These are phyloP conservation scores for Boletus sp. DNA, from an alignment of 1,284 basidiomycete genomes.

Conservation along the genomic window DNA sequence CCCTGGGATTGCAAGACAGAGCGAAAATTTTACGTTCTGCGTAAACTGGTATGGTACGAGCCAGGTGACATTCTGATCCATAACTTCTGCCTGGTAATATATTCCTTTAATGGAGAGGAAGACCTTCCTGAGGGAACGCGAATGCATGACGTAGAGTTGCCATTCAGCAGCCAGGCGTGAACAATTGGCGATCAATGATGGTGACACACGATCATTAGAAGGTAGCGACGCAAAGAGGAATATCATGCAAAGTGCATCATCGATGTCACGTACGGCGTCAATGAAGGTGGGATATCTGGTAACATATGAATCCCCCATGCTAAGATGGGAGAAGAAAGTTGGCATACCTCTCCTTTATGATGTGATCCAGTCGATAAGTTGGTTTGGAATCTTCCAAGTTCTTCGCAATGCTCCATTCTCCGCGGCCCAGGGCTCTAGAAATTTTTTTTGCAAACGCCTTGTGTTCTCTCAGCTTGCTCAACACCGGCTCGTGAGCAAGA, in stretches of 20 bases:
- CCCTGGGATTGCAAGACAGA: neutral
- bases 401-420: slow-evolving; percentile 95
- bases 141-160: slow-evolving; percentile 95
- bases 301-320: slow-evolving; percentile 4
- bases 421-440: slow-evolving; percentile 86
- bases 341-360: slow-evolving; percentile 90
- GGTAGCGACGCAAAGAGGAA: slow-evolving; percentile 91
- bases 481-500: slow-evolving; percentile 93
- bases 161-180: slow-evolving; percentile 86
- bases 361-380: slow-evolving; percentile 87
- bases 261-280: slow-evolving; percentile 93
- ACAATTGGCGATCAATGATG: slow-evolving; percentile 89
- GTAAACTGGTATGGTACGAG: slow-evolving; percentile 98
- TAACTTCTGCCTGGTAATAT: slow-evolving; percentile 95
- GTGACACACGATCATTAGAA: slow-evolving; percentile 75
- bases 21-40: slow-evolving; percentile 66
- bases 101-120: slow-evolving; percentile 99
- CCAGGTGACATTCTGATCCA: slow-evolving; percentile 94
- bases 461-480: slow-evolving; percentile 95
- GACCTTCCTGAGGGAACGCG: slow-evolving; percentile 80
- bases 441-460: slow-evolving; percentile 99
- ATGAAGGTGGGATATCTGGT: slow-evolving; percentile 94
- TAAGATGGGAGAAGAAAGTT: slow-evolving; percentile 2
- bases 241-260: slow-evolving; percentile 95
- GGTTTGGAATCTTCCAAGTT: slow-evolving; percentile 92